Conservation (phyloP, 2,329 filamentous ascomycete species). For the Fonsecaea monophora region DNA sequence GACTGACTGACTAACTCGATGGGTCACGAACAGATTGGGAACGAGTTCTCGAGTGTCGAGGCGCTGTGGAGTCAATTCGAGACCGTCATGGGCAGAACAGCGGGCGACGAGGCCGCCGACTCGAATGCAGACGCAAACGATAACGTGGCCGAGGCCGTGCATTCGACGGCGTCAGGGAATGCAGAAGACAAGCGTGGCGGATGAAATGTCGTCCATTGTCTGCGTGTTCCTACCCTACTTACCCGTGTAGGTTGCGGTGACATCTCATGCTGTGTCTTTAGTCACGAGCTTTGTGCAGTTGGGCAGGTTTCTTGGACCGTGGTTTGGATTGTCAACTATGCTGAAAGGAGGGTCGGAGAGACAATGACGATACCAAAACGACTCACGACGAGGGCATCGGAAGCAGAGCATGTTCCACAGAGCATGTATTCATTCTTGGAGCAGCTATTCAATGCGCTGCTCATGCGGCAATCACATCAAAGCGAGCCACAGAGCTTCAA, state of each 20-base stretch:
- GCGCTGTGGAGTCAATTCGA: conserved; percentile 97
- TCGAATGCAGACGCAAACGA: not conserved
- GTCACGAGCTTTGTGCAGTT: not conserved
- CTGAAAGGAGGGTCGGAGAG: not conserved
- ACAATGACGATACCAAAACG: not conserved
- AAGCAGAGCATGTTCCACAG: not conserved
- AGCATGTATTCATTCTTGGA: conserved; percentile 8
- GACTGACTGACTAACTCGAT: no score
- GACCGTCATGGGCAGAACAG: conserved; percentile 84
- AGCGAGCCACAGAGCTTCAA: not conserved
- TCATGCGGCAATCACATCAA: conserved; percentile 18
- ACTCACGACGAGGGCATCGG: not conserved
- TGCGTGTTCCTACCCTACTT: not conserved
- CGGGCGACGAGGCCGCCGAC: conserved; percentile 26
- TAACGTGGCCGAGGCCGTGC: not conserved
- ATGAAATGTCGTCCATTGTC: not conserved
- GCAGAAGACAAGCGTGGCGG: conserved; percentile 1
- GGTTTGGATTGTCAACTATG: not conserved
- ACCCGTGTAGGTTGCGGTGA: not conserved
- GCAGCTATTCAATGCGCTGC: conserved; percentile 1
- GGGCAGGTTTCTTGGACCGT: not conserved
- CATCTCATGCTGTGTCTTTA: not conserved
- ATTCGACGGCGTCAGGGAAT: not conserved
- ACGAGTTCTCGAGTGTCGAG: conserved; percentile 97
- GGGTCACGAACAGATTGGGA: conserved; percentile 70